Evolutionary conservation across 192 early-diverging fungal genomes (phyloP).

Genomic region (Umbelopsis vinacea): DNA sequence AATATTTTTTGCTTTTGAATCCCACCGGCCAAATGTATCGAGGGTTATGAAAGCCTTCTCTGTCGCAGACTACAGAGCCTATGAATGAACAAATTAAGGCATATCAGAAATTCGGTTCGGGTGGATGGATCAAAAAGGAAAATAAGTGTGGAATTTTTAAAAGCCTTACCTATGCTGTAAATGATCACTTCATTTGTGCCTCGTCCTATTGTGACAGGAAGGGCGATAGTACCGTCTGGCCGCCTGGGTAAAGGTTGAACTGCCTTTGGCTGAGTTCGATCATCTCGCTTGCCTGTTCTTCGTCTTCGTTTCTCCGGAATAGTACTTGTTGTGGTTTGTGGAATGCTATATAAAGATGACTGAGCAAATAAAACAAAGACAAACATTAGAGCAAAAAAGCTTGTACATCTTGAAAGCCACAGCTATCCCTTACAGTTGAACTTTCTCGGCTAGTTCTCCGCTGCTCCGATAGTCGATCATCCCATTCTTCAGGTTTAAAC

Average conservation of each 20-base stretch:
- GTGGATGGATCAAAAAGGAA: not conserved
- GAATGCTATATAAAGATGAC: not conserved
- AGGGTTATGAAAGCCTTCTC: conserved; percentile 67
- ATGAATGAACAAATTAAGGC: not conserved
- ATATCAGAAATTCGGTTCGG: not conserved
- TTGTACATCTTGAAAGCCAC: not conserved
- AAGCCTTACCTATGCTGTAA: conserved; percentile 53
- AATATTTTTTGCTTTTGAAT: conserved; percentile 66
- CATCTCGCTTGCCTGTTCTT: conserved; percentile 58
- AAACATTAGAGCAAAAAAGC: not conserved
- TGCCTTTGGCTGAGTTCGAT: conserved; percentile 60
- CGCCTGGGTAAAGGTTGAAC: conserved; percentile 59
- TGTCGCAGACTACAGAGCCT: conserved; percentile 58
- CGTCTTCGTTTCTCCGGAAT: conserved; percentile 44
- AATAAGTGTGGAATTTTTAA: not conserved
- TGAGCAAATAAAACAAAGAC: not conserved
- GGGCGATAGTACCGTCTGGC: conserved; percentile 51
- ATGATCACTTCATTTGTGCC: conserved; percentile 66
- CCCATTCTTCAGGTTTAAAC: conserved; percentile 11
- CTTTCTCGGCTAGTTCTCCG: conserved; percentile 33
- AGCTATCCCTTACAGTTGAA: conserved; percentile 15
- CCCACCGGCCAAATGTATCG: conserved; percentile 75
- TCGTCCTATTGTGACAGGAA: conserved; percentile 63
- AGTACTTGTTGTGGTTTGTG: conserved; percentile 17
- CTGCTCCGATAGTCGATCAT: conserved; percentile 30